Conservation (phyloP, 2,329 filamentous ascomycete genomes). For the Fusarium scirpi region DNA sequence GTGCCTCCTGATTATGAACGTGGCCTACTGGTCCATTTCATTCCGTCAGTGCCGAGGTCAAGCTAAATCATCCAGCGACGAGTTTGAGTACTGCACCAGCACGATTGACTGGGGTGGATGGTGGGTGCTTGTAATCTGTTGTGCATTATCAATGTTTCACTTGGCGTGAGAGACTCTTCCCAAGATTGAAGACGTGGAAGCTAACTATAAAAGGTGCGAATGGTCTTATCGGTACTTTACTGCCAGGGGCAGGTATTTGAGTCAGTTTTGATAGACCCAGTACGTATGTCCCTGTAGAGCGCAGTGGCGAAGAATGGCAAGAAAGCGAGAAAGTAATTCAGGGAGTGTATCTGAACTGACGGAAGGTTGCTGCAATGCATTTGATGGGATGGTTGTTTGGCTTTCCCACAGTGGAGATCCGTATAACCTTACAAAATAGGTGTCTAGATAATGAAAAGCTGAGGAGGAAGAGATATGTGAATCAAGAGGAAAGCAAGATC, state of each 20-base stretch:
- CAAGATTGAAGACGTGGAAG: not conserved
- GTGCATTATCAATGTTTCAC: not conserved
- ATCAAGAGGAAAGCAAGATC: not conserved
- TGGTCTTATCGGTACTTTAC: not conserved
- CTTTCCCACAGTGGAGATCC: not conserved
- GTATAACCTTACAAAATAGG: not conserved
- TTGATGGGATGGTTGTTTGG: not conserved
- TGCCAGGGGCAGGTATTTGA: not conserved
- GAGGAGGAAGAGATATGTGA: not conserved
- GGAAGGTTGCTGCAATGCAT: not conserved
- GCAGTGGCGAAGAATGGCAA: not conserved
- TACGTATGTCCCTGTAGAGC: not conserved
- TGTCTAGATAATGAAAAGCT: not conserved
- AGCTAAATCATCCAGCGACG: not conserved
- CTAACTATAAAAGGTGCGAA: not conserved
- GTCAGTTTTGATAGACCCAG: not conserved
- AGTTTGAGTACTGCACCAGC: not conserved
- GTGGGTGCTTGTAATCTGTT: not conserved
- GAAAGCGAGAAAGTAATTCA: not conserved
- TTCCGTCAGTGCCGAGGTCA: conserved; percentile 3
- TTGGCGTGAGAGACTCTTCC: not conserved
- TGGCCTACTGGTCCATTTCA: not conserved
- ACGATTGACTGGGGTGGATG: not conserved
- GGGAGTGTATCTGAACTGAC: not conserved
- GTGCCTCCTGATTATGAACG: not conserved